A percentile compares a stretch with the other conserved stretches of the same genome.
Conservation (phyloP, 306 rosid species). For the Vigna hirtella region DNA sequence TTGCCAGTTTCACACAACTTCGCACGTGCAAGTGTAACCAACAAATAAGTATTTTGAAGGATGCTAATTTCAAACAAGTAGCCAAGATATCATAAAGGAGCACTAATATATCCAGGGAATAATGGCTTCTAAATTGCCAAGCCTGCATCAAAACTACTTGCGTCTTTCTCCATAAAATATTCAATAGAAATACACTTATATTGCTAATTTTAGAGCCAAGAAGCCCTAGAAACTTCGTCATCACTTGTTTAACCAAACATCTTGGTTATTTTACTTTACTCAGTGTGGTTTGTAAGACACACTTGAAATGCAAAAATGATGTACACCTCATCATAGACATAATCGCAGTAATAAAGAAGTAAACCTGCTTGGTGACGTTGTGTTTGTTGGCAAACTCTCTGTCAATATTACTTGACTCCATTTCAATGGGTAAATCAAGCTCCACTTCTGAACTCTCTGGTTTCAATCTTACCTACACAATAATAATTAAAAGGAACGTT, state of each 20-base stretch:
- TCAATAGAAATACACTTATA: no score
- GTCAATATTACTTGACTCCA: slow-evolving; percentile 65
- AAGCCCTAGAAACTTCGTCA: neutral
- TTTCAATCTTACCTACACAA: slow-evolving; percentile 72
- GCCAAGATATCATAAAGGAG: no score
- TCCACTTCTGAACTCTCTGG: slow-evolving; percentile 65
- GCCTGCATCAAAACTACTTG: no score
- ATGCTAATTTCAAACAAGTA: no score
- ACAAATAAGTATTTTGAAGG: no score
- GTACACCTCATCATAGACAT: neutral
- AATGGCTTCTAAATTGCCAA: no score
- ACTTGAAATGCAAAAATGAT: neutral
- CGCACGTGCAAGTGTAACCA: no score
- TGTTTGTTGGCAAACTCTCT: slow-evolving; percentile 49
- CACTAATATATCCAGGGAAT: no score
- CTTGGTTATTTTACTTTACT: neutral
- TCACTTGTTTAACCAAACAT: neutral
- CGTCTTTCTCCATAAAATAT: no score
- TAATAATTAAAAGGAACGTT: neutral
- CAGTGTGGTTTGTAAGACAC: neutral
- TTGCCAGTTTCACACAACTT: no score
- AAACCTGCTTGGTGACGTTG: slow-evolving; percentile 71
- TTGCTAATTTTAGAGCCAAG: neutral
- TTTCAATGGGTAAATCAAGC: slow-evolving; percentile 72
- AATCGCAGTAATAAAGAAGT: slow-evolving; percentile 21